A percentile compares a stretch with the other conserved stretches of the same genome.
These are phyloP conservation scores for Tylopilus rubrobrunneus DNA, from an alignment of 768 basidiomycete genomes.

Conservation along the genomic window DNA sequence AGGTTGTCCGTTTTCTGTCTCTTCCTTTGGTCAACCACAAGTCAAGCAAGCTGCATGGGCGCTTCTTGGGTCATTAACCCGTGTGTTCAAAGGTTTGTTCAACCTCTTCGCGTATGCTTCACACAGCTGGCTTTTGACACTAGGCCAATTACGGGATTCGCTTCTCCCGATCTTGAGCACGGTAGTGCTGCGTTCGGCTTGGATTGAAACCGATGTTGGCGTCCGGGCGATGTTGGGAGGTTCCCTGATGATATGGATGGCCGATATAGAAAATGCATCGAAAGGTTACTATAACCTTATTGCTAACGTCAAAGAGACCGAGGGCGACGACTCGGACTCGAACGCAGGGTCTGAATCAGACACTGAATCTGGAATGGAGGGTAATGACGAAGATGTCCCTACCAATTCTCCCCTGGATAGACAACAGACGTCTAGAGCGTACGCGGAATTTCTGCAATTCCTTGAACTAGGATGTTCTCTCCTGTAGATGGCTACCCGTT, in stretches of 20 bases:
- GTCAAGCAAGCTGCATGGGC: constrained; percentile 72
- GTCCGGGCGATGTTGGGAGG: constrained; percentile 71
- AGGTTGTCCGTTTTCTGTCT: constrained; percentile 12
- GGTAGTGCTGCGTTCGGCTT: constrained; percentile 62
- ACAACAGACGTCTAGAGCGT: constrained; percentile 41
- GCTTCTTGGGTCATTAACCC: constrained; percentile 44
- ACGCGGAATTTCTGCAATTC: constrained; percentile 74
- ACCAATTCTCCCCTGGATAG: neutral
- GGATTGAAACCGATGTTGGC: constrained; percentile 64
- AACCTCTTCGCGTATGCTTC: neutral
- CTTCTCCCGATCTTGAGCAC: constrained; percentile 48
- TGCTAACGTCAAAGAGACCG: neutral
- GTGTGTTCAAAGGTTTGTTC: constrained; percentile 42
- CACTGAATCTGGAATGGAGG: constrained; percentile 17
- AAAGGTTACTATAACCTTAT: constrained; percentile 30
- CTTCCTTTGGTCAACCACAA: constrained; percentile 63
- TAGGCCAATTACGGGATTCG: constrained; percentile 23
- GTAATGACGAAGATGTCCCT: constrained; percentile 31
- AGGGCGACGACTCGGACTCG: constrained; percentile 32
- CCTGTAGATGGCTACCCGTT: constrained; percentile 79
- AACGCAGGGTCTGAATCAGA: constrained; percentile 29
- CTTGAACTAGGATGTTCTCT: constrained; percentile 73
- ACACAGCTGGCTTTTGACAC: constrained; percentile 1
- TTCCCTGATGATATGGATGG: constrained; percentile 66
- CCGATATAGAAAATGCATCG: constrained; percentile 16